Base-by-base conservation (phyloP, 2,329 filamentous ascomycete species). In the Harringtonia lauricola region DNA sequence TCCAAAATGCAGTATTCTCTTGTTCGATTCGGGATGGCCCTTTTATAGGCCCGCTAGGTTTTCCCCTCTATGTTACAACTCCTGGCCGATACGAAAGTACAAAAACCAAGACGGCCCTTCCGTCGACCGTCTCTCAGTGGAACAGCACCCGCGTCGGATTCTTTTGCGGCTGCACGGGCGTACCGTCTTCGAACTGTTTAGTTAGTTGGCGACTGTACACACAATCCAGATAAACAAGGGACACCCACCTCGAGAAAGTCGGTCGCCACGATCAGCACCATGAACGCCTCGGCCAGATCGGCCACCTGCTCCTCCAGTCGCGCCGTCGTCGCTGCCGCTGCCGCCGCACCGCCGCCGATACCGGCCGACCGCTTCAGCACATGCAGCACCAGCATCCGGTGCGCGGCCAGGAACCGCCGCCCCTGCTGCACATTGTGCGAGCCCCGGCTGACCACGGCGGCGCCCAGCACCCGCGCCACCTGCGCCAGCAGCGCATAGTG, bases 301-400 rank as follows among this genome's bases (percentile, higher is more conserved):
- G 77, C 74, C 31, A 94, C 67, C 49, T 77, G 75, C 44, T 79
- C 69, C 42, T 79, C 78, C 30, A 79, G 66, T 8, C 50, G n/a
- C 33, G 33, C 8, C 28, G 9, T 14, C 26, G 13, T 18, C 14
- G 40, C n/a, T 14, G 26, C 14, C 17, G 29, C 34, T 2, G 41
- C 34, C 2, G 30, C 30, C 39, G 64, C 60, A 39, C 56, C 61
- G 2, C 61, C 61, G 7, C 59, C 64, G 33, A 94, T 84, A 39
- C 85, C 85, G 0, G 86, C 86, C 53, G 85, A 86, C 52, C 88
- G 74, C 67, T 98, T 98, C 56, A 98, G 85, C 18, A 94, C 81
- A 37, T 88, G 84, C 50, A 92, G 79, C 54, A 96, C 86, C 45
- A 89, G 79, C 60, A 82, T 79, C 49, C 90, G 74, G 60, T 95